phyloP scores from a whole-genome alignment of 352 stramenopile species.

The Globisporangium perplexum region DNA sequence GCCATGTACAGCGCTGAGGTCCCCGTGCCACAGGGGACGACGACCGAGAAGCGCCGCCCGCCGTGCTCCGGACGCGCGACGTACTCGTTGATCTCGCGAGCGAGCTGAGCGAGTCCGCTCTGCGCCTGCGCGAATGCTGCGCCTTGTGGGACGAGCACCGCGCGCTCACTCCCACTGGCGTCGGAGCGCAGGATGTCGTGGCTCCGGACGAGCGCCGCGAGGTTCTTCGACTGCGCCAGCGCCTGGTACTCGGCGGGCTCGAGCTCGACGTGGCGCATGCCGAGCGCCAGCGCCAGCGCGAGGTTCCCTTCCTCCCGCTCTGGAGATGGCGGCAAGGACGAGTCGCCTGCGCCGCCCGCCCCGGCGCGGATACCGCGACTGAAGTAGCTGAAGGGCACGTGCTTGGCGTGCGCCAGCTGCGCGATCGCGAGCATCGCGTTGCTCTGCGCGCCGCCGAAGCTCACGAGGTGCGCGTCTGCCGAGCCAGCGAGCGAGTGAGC shows the following conservation, averaged over 20 bases:
- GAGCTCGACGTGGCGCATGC: slow-evolving; percentile 68
- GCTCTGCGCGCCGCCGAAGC: slow-evolving; percentile 75
- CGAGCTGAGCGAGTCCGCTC: slow-evolving; percentile 47
- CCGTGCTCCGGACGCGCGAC: slow-evolving; percentile 11
- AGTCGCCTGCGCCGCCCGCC: no score
- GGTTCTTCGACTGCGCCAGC: slow-evolving; percentile 39
- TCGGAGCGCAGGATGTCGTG: neutral
- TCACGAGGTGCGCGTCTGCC: slow-evolving; percentile 51
- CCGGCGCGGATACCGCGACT: slow-evolving; percentile 29
- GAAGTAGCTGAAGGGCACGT: slow-evolving; percentile 84
- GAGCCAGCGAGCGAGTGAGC: no score
- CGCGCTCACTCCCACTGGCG: neutral
- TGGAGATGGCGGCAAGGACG: no score
- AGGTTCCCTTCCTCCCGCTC: slow-evolving; percentile 30
- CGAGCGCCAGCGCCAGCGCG: slow-evolving; percentile 27
- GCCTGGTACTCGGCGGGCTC: slow-evolving; percentile 30
- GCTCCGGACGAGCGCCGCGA: slow-evolving; percentile 11
- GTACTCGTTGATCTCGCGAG: slow-evolving; percentile 71
- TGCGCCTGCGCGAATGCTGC: slow-evolving; percentile 57
- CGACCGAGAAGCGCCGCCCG: slow-evolving; percentile 39
- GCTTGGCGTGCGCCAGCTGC: slow-evolving; percentile 65
- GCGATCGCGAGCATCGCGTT: slow-evolving; percentile 85
- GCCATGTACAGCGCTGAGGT: slow-evolving; percentile 78
- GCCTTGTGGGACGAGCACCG: slow-evolving; percentile 62
- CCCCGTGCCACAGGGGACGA: slow-evolving; percentile 70